Base-by-base conservation (phyloP, 495 filamentous ascomycete species). In the Pyrenula aspistea region DNA sequence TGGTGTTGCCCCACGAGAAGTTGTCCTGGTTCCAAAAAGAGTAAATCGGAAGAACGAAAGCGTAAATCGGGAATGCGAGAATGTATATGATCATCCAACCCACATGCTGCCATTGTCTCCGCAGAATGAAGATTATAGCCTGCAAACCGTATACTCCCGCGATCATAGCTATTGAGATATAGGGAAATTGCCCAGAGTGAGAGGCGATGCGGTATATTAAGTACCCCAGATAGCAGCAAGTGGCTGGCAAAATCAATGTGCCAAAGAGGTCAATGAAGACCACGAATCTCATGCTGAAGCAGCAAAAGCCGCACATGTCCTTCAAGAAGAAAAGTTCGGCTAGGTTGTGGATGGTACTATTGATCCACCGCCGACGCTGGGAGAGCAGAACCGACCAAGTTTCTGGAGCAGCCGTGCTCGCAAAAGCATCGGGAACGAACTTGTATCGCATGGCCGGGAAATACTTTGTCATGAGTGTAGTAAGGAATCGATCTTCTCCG, bases 21-120 rank as follows among this genome's bases (percentile, higher is more conserved):
- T 98, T 89, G 72, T 98, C 93, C 68, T 95, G 90, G 65, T 95
- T 92, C 93, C 93, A 98, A 83, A 98, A 98, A 0, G 93, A 94
- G 74, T 96, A 98, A 62, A 98, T 71, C 0, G 93, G 93, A 4
- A 98, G 80, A 56, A 96, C 65, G 64, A 98, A 91, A 15, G 84
- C 91, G 73, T 91, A 96, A 62, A 98, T 86, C 0, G 94, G 94
- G 77, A 87, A 96, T 1, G 93, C 94, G 8, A 91, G 62, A 60
- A 98, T 78, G 69, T 98, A 98, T 64, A 98, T 97, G 64, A 97
- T 86, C 89, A 98, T 96, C 93, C 93, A 98, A 51, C 93, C 93
- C 49, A 98, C 77, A 65, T 95, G 90, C 68, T 98, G 89, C 93
- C 93, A 98, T 70, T 97, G 88, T 12, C 94, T 80, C 69, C 91